Base-by-base conservation (phyloP, 2,329 filamentous ascomycete species). In the Ascochyta lentis region DNA sequence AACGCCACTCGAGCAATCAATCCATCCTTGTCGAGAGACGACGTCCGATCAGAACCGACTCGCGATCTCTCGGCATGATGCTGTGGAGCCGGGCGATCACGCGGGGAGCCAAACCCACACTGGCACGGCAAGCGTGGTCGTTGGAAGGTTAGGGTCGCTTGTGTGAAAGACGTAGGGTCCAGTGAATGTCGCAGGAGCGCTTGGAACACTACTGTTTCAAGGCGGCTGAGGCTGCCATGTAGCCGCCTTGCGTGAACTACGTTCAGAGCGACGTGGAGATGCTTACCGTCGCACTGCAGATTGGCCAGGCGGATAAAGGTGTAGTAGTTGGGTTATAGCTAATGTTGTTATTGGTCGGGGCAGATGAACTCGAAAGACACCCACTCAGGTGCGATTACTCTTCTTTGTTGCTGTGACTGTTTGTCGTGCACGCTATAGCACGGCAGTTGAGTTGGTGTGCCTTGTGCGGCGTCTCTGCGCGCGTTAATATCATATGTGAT, bases 201-300 rank as follows among this genome's bases (percentile, higher is more conserved):
- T 23, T 39, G 39, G 40, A 39, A 39, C 22, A 27, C 51, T 49
- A 54, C 26, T 49, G 45, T 54, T 49, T 54, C 45, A 49, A 35
- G 45, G 45, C 51, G 22, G 33, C 26, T 44, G 16, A 40, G 45
- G 51, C 40, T 43, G 26, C 22, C 22, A 13, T n/a, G 34, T 44
- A 45, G 45, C 44, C 33, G 39, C 44, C 33, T 37, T 54, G 33
- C 51, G 44, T 54, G 44, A 54, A 54, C 39, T 39, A 43, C 26
- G 43, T 15, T 19, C 4, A 16, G 13, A 15, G 3, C 15, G n/a
- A 35, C 0, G 8, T 35, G 5, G 24, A 16, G 24, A 16, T 13
- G 39, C 24, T 41, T 13, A 16, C 13, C 5, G 15, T 27, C n/a
- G 23, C 39, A 41, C 23, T 41, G 39, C 39, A 27, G 22, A n/a